phyloP scores from a whole-genome alignment of 768 basidiomycete species.

The Kwoniella dejecticola region DNA sequence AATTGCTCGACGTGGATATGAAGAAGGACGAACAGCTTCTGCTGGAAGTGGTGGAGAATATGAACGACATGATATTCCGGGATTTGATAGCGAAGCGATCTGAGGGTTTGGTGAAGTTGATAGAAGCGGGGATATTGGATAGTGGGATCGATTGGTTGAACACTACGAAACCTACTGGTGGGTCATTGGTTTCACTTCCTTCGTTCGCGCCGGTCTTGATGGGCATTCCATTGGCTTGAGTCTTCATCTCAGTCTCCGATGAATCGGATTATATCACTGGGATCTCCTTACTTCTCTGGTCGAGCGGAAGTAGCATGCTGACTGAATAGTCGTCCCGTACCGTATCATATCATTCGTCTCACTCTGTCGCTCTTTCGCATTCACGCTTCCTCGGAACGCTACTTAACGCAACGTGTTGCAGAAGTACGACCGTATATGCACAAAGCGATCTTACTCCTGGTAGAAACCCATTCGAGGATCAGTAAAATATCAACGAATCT shows the following conservation, averaged over 20 bases:
- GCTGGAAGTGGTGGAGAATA: slow-evolving; percentile 72
- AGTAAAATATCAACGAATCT: slow-evolving; percentile 75
- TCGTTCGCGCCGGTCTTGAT: neutral
- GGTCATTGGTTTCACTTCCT: no score
- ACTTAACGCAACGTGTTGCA: no score
- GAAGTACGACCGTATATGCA: slow-evolving; percentile 96
- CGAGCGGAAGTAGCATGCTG: no score
- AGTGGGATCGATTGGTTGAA: slow-evolving; percentile 89
- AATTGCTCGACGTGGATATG: slow-evolving; percentile 70
- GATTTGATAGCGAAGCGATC: slow-evolving; percentile 82
- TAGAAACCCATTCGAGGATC: slow-evolving; percentile 88
- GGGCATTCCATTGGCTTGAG: neutral
- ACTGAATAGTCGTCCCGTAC: no score
- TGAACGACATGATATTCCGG: slow-evolving; percentile 87
- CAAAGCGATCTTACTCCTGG: slow-evolving; percentile 80
- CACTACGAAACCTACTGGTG: slow-evolving; percentile 87
- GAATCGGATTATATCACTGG: no score
- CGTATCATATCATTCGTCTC: no score
- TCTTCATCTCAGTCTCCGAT: no score
- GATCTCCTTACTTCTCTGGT: no score
- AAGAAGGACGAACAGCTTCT: slow-evolving; percentile 75
- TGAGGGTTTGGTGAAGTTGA: slow-evolving; percentile 65
- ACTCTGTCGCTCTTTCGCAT: no score
- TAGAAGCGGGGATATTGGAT: slow-evolving; percentile 78
- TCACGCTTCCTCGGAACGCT: no score